phyloP scores from a whole-genome alignment of 208 protist genomes.

The Endotrypanum monterogeii region DNA sequence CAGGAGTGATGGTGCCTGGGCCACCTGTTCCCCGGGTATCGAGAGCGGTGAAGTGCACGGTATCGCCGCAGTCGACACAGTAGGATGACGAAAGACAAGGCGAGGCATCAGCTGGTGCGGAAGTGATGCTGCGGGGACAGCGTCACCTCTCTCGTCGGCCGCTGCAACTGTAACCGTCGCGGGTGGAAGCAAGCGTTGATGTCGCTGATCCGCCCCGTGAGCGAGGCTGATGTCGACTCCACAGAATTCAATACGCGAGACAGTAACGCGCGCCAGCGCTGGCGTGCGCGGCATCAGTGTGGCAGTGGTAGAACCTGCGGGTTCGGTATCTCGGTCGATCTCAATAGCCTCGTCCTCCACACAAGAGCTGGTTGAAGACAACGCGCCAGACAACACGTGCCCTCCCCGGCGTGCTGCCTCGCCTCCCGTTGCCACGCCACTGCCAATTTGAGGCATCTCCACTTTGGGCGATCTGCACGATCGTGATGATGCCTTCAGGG shows the following conservation, averaged over 20 bases:
- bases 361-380: neutral
- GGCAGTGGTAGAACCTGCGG: neutral
- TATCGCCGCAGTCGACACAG: neutral
- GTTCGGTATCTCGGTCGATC: neutral
- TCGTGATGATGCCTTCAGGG: neutral
- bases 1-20: neutral
- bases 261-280: conserved; percentile 16
- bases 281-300: conserved; percentile 5
- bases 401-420: neutral
- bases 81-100: neutral
- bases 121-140: neutral
- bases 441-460: neutral
- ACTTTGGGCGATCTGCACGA: neutral
- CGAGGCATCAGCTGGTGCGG: conserved; percentile 2
- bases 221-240: conserved; percentile 28
- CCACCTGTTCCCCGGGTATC: neutral
- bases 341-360: neutral
- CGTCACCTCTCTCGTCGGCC: neutral
- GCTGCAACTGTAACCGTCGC: conserved; percentile 17
- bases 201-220: conserved; percentile 15
- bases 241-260: conserved; percentile 19
- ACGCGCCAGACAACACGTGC: neutral
- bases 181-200: conserved; percentile 12
- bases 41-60: neutral
- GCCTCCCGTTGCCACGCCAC: neutral